Evolutionary conservation across 768 basidiomycete species (phyloP).

Genomic region (Kwoniella europaea): DNA sequence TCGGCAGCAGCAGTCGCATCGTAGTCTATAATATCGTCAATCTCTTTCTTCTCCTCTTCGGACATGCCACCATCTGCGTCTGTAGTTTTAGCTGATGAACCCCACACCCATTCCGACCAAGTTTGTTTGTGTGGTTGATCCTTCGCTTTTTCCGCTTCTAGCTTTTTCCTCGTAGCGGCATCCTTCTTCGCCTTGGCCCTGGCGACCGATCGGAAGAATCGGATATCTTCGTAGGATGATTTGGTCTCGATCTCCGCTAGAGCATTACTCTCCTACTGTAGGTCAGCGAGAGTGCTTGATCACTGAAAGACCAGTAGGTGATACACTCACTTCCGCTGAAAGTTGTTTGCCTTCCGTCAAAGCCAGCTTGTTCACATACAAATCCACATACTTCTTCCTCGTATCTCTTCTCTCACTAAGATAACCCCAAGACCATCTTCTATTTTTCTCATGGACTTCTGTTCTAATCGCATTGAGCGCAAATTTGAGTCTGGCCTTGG

Average conservation of each 20-base stretch:
- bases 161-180: slow-evolving; percentile 68
- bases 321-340: slow-evolving; percentile 62
- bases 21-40: slow-evolving; percentile 88
- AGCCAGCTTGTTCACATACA: slow-evolving; percentile 69
- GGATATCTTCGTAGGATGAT: slow-evolving; percentile 89
- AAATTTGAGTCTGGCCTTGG: slow-evolving; percentile 74
- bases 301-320: neutral
- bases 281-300: slow-evolving; percentile 1
- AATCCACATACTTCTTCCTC: slow-evolving; percentile 77
- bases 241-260: slow-evolving; percentile 77
- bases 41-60: slow-evolving; percentile 84
- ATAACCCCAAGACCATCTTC: slow-evolving; percentile 90
- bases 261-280: slow-evolving; percentile 45
- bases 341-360: slow-evolving; percentile 63
- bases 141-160: slow-evolving; percentile 71
- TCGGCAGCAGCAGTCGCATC: slow-evolving; percentile 78
- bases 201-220: slow-evolving; percentile 95
- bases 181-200: slow-evolving; percentile 87
- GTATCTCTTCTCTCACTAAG: slow-evolving; percentile 87
- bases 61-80: slow-evolving; percentile 66
- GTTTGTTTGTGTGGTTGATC: slow-evolving; percentile 64
- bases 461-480: slow-evolving; percentile 78
- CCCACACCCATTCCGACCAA: slow-evolving; percentile 77
- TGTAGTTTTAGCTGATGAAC: slow-evolving; percentile 64
- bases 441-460: slow-evolving; percentile 79